phyloP scores from a whole-genome alignment of 768 basidiomycete genomes.

The Podaxis carcinomalis region DNA sequence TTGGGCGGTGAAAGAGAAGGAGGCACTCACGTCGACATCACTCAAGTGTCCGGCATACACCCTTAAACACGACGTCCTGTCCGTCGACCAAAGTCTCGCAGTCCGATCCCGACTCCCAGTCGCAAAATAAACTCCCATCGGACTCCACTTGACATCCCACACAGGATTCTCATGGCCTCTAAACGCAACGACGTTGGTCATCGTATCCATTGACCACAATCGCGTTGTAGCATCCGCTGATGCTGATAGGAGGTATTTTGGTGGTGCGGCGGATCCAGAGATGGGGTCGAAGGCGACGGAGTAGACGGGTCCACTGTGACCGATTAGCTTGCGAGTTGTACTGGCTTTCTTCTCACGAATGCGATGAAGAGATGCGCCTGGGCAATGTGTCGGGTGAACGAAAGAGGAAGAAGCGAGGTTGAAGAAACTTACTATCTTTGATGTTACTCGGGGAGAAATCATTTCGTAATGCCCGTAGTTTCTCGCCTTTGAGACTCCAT shows the following conservation, averaged over 20 bases:
- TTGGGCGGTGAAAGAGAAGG: constrained; percentile 2
- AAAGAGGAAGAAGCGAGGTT: not conserved
- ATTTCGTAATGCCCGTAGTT: constrained; percentile 69
- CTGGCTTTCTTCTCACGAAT: constrained; percentile 78
- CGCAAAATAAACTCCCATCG: constrained; percentile 97
- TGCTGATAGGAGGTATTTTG: constrained; percentile 83
- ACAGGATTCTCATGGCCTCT: constrained; percentile 96
- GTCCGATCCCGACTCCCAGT: constrained; percentile 92
- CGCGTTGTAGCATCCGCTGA: constrained; percentile 91
- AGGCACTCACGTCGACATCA: constrained; percentile 85
- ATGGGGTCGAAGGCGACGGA: constrained; percentile 91
- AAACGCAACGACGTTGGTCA: constrained; percentile 90
- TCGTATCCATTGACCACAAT: constrained; percentile 94
- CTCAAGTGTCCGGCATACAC: constrained; percentile 95
- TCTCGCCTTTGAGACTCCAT: constrained; percentile 94
- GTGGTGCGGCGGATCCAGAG: constrained; percentile 79
- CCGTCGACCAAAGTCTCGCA: constrained; percentile 94
- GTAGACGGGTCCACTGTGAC: constrained; percentile 96
- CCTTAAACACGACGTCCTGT: constrained; percentile 78
- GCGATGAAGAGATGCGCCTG: constrained; percentile 58
- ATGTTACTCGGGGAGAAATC: constrained; percentile 67
- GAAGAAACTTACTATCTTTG: constrained; percentile 57
- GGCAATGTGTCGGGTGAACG: not conserved
- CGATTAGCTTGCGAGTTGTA: constrained; percentile 91
- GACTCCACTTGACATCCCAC: constrained; percentile 99